Evolutionary conservation across 805 yeast species (phyloP), one percentile per base, ranked within the genome.

Genomic region (Candida incommunis): DNA sequence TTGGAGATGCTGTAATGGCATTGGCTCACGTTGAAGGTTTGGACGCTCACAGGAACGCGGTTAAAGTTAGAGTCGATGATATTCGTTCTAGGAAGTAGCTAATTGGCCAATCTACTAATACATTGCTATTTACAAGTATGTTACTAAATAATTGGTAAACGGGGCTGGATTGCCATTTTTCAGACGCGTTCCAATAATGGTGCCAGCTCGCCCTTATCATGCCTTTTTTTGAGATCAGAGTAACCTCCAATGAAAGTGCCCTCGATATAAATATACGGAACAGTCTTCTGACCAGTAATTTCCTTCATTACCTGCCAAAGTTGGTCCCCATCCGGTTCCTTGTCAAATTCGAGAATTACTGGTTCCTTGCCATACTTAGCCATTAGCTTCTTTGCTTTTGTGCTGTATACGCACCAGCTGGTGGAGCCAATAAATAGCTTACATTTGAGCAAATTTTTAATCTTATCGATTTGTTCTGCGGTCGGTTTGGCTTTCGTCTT

Each of bases 11-110:
- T 3, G 96, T 92, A 18, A 90, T 90, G 90, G 78, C 85, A 31
- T 75, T 92, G 50, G 98, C 99, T 22, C 88, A 78, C 43, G 92
- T 88, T 34, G 99, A 92, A 67, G 98, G 99, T 2, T 72, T 92
- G 48, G 96, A 90, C 63, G 99, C 88, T 9, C 99, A 92, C 70
- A 78, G 96, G 64, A 85, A 87, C 58, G 97, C 99, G 4, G 96
- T 92, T 43, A 87, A 87, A 65, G 80, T 92, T 37, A 79, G 98
- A 69, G 79, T 92, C 84, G 84, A 80, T 53, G 81, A 83, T 59
- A 31, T 31, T 16, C 9, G 37, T 11, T 7, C 27, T 67, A 84
- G 40, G 87, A 87, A 25, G 27, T 25, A 25, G 27, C 13, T 9
- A 9, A 25, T 9, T 9, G 13, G 27, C 13, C 13, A 25, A 25